phyloP scores from a whole-genome alignment of 169 alveolate species.

The Amoebophrya sp. region DNA sequence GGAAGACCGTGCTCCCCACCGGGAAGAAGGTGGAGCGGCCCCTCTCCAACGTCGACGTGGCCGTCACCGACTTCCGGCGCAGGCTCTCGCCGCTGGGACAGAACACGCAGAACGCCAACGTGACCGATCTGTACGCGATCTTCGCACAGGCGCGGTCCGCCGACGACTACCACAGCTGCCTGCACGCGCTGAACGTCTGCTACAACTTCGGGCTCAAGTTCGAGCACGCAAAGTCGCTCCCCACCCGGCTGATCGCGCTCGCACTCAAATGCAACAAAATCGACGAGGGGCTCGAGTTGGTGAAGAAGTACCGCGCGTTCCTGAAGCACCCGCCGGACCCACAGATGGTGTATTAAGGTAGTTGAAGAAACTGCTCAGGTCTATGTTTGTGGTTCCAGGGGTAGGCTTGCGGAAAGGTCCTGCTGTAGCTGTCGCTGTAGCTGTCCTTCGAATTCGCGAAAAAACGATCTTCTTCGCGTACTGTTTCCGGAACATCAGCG shows the following conservation, averaged over 20 bases:
- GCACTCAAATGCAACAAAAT: neutral
- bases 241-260: neutral
- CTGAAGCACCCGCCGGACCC: neutral
- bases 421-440: no score
- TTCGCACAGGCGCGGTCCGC: neutral
- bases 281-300: neutral
- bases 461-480: no score
- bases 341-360: neutral
- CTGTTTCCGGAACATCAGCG: no score
- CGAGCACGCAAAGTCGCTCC: no score
- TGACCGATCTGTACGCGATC: neutral
- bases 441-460: no score
- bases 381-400: no score
- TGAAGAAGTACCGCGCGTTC: neutral
- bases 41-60: neutral
- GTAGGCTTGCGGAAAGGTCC: no score
- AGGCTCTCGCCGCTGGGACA: neutral
- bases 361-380: no score
- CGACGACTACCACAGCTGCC: neutral
- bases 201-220: neutral
- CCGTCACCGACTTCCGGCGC: neutral
- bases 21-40: neutral
- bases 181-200: neutral
- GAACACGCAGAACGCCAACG: neutral
- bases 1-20: neutral